Evolutionary conservation across 768 basidiomycete genomes (phyloP).

Genomic region (Boletellus ananas): DNA sequence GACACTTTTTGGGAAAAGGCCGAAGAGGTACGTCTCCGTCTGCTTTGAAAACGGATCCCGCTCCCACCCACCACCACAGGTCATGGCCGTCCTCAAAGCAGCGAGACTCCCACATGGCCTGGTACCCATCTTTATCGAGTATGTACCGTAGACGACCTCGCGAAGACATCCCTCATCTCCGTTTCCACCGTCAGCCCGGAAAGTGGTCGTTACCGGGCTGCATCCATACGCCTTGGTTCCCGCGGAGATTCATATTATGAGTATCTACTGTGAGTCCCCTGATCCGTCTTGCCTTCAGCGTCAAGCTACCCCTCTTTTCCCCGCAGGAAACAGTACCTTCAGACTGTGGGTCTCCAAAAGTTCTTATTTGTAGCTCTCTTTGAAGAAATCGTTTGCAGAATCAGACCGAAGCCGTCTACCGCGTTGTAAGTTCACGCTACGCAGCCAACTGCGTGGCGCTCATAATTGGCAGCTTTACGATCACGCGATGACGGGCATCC

Average conservation of each 20-base stretch:
- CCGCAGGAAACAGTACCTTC: slow-evolving; percentile 30
- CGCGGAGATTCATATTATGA: slow-evolving; percentile 95
- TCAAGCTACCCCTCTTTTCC: slow-evolving; percentile 2
- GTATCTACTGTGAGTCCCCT: slow-evolving; percentile 63
- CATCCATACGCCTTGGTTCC: slow-evolving; percentile 85
- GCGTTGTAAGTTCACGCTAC: slow-evolving; percentile 47
- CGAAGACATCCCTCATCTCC: slow-evolving; percentile 9
- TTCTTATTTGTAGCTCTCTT: background rate
- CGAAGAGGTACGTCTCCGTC: slow-evolving; percentile 50
- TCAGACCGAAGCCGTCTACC: slow-evolving; percentile 71
- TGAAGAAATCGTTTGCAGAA: slow-evolving; percentile 41
- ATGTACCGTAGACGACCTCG: slow-evolving; percentile 18
- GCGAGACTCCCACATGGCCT: slow-evolving; percentile 67
- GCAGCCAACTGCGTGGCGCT: background rate
- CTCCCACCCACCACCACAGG: slow-evolving; percentile 31
- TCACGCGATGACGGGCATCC: slow-evolving; percentile 78
- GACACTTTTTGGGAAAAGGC: slow-evolving; percentile 77
- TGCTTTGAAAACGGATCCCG: background rate
- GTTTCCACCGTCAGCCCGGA: slow-evolving; percentile 36
- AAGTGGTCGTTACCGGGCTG: slow-evolving; percentile 52
- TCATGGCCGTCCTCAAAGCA: slow-evolving; percentile 66
- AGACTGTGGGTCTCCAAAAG: slow-evolving; percentile 24
- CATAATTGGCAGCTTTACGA: slow-evolving; percentile 73
- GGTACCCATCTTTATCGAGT: slow-evolving; percentile 85
- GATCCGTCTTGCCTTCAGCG: background rate